Evolutionary conservation across 2,329 filamentous ascomycete species (phyloP).

Genomic region (Didymella keratinophila): DNA sequence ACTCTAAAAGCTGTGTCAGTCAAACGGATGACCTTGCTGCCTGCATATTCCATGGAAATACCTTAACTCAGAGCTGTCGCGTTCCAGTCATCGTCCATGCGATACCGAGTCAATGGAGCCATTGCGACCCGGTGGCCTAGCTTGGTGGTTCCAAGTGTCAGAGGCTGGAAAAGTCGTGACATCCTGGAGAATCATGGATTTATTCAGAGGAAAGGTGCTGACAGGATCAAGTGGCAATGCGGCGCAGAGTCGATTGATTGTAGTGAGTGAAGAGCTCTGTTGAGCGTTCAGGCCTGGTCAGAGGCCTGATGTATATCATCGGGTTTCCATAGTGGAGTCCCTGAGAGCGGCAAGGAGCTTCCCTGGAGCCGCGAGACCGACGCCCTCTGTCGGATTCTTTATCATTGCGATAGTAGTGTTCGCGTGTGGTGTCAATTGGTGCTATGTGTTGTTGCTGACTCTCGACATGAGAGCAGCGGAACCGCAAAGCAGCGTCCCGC

Average conservation of each 20-base stretch:
- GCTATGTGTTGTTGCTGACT: not conserved
- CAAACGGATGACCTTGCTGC: not conserved
- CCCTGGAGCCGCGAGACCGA: not conserved
- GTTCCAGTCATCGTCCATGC: slow-evolving; percentile 55
- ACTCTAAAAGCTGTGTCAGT: slow-evolving; percentile 34
- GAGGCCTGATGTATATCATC: not conserved
- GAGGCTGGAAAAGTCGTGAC: slow-evolving; percentile 44
- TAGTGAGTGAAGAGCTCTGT: too few species aligned
- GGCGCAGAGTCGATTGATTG: not conserved
- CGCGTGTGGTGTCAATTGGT: not conserved
- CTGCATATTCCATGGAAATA: not conserved
- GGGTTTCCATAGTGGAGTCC: not conserved
- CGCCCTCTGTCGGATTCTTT: not conserved
- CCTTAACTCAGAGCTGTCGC: slow-evolving; percentile 37
- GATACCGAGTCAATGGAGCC: slow-evolving; percentile 50
- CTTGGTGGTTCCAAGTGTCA: slow-evolving; percentile 38
- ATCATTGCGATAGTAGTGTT: not conserved
- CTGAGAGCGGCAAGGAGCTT: not conserved
- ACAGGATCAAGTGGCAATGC: not conserved
- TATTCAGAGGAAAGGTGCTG: not conserved
- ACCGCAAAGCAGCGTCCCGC: not conserved
- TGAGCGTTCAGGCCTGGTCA: not conserved
- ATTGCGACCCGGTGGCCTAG: slow-evolving; percentile 46
- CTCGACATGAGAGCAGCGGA: not conserved
- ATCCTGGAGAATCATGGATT: not conserved